Conservation (phyloP, 768 basidiomycete species). For the Lentinula sp. region DNA sequence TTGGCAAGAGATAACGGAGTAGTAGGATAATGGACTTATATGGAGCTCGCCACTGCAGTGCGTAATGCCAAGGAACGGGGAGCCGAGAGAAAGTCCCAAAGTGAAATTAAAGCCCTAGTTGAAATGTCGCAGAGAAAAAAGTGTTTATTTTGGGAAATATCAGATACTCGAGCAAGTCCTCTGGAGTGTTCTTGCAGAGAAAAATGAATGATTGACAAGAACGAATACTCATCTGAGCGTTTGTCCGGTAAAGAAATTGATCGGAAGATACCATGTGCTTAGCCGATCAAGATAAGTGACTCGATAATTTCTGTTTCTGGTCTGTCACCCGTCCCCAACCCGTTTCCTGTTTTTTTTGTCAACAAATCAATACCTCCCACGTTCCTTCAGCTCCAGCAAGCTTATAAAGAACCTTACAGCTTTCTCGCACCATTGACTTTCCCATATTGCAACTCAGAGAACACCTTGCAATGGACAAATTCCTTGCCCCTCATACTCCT, state of each 20-base stretch:
- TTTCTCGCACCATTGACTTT: not conserved
- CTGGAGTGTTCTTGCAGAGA: not conserved
- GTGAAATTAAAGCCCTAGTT: not conserved
- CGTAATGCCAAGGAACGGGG: not conserved
- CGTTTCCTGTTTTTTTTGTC: not conserved
- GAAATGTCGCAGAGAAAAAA: not conserved
- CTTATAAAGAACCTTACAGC: not conserved
- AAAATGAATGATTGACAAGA: not conserved
- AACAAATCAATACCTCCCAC: not conserved
- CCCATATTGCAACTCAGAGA: not conserved
- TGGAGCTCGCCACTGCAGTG: not conserved
- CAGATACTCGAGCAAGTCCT: not conserved
- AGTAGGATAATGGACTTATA: not conserved
- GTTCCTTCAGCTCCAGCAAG: not conserved
- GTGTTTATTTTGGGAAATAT: not conserved
- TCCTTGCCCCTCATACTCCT: conserved; percentile 66
- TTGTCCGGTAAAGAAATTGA: not conserved
- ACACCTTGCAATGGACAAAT: conserved; percentile 50
- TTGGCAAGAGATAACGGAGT: not conserved
- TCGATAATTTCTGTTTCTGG: not conserved
- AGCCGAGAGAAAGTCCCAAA: not conserved
- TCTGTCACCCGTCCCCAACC: not conserved
- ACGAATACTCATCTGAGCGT: not conserved
- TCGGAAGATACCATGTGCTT: not conserved
- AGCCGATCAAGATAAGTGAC: not conserved